Base-by-base conservation (phyloP, 345 rosid genomes). In the Microthlaspi erraticum region DNA sequence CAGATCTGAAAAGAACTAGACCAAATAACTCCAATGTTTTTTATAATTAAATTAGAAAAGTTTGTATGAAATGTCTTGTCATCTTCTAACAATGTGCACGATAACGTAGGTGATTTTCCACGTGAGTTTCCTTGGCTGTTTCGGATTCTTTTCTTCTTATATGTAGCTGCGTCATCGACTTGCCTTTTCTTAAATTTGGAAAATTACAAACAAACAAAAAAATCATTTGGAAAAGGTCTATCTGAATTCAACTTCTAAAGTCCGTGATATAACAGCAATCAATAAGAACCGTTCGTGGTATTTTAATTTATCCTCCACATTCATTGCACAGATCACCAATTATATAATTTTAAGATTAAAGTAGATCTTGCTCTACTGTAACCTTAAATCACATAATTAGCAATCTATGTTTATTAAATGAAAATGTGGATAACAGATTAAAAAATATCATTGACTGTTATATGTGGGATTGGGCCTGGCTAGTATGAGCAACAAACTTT, bases 51-150 rank as follows among this genome's bases (percentile, higher is more conserved):
- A 3, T 26, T 26, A 53, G 17, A 54, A 20, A 32, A 33, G 5
- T 32, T 37, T 54, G 48, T 38, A 14, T 10, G 64, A 7, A 33
- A 53, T 8, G 19, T 53, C 45, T 53, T 62, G 70, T 72, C 56
- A 44, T 33, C 38, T 52, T 26, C 29, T 32, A 42, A 33, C 11
- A 53, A 43, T 20, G 68, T 64, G 57, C 37, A 45, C 23, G 13
- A 39, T 41, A 10, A 10, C 13, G 53, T 42, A 38, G 10, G 77
- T 73, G 77, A 32, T 23, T 34, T 34, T 57, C 66, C 66, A 57
- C 59, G 66, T 39, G 66, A 57, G 53, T 39, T 65, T 48, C 53
- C 53, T 57, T 73, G 52, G 60, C 13, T 32, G 60, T 73, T 73
- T 46, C 51, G 49, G 42, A 65, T 53, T 16, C 38, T 37, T 45